A percentile compares a stretch with the other conserved stretches of the same genome.
phyloP scores from a whole-genome alignment of 768 basidiomycete species.

The Galerina sulciceps region DNA sequence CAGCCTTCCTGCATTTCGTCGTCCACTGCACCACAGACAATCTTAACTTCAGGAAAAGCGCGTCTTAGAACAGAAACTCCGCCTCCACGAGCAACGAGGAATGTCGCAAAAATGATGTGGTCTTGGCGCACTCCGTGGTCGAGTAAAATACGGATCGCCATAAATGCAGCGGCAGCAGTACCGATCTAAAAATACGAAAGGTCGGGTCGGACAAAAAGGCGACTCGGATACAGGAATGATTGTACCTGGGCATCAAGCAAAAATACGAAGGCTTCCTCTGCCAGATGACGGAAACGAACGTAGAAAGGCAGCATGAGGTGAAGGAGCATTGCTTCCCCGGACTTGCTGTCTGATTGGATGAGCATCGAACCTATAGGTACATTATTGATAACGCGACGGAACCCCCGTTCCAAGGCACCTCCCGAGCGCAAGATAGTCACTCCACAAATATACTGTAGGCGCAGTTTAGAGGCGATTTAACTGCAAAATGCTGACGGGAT shows the following conservation, averaged over 20 bases:
- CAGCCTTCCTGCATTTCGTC: constrained; percentile 76
- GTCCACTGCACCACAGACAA: constrained; percentile 87
- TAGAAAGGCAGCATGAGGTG: constrained; percentile 79
- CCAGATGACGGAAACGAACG: constrained; percentile 67
- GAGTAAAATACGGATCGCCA: constrained; percentile 91
- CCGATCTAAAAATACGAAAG: constrained; percentile 65
- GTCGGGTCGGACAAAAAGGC: background rate
- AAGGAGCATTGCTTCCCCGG: constrained; percentile 88
- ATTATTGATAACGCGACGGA: constrained; percentile 86
- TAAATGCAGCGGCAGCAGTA: constrained; percentile 90
- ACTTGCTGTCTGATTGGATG: constrained; percentile 83
- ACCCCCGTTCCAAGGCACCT: constrained; percentile 88
- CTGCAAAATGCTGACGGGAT: background rate
- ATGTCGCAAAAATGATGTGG: constrained; percentile 88
- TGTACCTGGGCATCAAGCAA: constrained; percentile 86
- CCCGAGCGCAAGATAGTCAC: constrained; percentile 93
- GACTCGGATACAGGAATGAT: background rate
- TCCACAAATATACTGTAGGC: constrained; percentile 73
- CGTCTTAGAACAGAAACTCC: constrained; percentile 76
- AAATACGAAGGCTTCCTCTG: constrained; percentile 79
- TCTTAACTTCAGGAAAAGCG: constrained; percentile 85
- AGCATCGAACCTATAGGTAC: constrained; percentile 87
- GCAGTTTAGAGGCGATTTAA: background rate
- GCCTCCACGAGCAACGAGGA: constrained; percentile 84
- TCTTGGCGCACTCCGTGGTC: constrained; percentile 90